Base-by-base conservation (phyloP, 768 basidiomycete species). In the Psilocybe tampanensis region DNA sequence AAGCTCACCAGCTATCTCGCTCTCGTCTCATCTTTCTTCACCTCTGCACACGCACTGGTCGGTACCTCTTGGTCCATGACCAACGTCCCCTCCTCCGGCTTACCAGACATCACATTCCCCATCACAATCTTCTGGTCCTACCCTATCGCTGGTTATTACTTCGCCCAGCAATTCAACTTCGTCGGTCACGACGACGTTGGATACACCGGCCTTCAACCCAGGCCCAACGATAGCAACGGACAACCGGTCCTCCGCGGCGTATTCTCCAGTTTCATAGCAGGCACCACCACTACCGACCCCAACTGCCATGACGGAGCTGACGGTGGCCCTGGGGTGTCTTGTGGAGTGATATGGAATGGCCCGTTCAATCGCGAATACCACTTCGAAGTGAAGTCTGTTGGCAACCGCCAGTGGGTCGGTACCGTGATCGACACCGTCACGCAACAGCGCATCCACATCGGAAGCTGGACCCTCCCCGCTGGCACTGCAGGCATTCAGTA, bases 181-280 rank as follows among this genome's bases (percentile, higher is more conserved):
- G n/a, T n/a, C n/a, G n/a, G n/a, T n/a, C n/a, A n/a, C n/a, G n/a
- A n/a, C n/a, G n/a, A n/a, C n/a, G n/a, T n/a, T n/a, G n/a, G n/a
- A n/a, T n/a, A n/a, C n/a, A n/a, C n/a, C n/a, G n/a, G n/a, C n/a
- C n/a, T n/a, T n/a, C n/a, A n/a, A n/a, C n/a, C n/a, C n/a, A n/a
- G n/a, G n/a, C n/a, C n/a, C n/a, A n/a, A n/a, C n/a, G n/a, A n/a
- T 41, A 34, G 32, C 18, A 34, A 24, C 26, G 52, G 52, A 2
- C 11, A 15, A 23, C 15, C 52, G 9, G 44, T 54, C 26, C 24
- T 54, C 44, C 52, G 33, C 23, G 52, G 22, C 26, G 52, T 32
- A 4, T 54, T 54, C 44, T 54, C 52, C 13, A 54, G 52, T 36
- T 54, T 54, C 32, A 33, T 45, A 13, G 26, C 21, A 1, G 52